Conservation (phyloP, 2,329 filamentous ascomycete species). For the Alternaria novae-zelandiae region DNA sequence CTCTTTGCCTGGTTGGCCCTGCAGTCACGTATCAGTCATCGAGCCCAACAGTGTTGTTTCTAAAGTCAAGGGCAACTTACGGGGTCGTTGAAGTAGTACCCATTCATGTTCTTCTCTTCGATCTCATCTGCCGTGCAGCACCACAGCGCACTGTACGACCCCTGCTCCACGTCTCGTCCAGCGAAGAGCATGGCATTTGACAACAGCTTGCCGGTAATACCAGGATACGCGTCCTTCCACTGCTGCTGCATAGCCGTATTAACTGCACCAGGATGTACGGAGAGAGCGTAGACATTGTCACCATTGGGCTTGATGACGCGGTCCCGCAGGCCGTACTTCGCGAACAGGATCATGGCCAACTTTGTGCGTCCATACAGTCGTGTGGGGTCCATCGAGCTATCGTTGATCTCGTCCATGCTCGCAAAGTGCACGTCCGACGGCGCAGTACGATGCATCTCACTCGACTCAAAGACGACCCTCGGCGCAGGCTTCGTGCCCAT, state of each 20-base stretch:
- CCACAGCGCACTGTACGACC: conserved; percentile 52
- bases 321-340: conserved; percentile 51
- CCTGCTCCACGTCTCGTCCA: conserved; percentile 51
- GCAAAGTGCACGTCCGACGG: conserved; percentile 49
- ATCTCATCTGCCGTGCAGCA: conserved; percentile 51
- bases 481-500: conserved; percentile 37
- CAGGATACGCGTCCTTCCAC: conserved; percentile 56
- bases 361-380: conserved; percentile 53
- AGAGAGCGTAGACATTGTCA: conserved; percentile 51
- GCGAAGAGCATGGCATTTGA: conserved; percentile 44
- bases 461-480: conserved; percentile 52
- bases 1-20: conserved; percentile 47
- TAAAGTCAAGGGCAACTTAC: neutral
- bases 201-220: conserved; percentile 50
- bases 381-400: conserved; percentile 41
- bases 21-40: neutral
- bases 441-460: conserved; percentile 50
- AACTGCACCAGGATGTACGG: conserved; percentile 52
- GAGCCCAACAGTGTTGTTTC: neutral
- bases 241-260: conserved; percentile 56
- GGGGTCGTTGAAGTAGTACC: conserved; percentile 52
- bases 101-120: conserved; percentile 53
- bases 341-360: conserved; percentile 53
- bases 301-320: conserved; percentile 53
- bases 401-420: conserved; percentile 53